Evolutionary conservation across 257 asterid genomes (phyloP), one percentile per base, ranked within the genome.

Genomic region (Coffea canephora): DNA sequence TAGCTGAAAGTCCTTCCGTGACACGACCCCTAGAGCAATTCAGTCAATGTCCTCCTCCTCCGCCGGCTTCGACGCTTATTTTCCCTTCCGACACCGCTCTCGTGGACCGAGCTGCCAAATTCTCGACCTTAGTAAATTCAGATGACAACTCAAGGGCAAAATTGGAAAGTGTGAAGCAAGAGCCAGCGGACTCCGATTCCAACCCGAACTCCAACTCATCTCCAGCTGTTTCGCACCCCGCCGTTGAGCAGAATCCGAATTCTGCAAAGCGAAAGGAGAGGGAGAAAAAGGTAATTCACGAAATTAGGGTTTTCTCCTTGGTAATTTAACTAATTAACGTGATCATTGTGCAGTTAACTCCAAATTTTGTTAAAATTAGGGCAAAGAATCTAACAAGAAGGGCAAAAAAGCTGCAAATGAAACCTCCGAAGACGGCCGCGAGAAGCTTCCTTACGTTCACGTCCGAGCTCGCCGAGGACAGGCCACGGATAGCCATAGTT

Each of bases 401-500:
- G 89, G 90, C 84, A 92, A 93, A 86, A 91, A 86, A 74, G 84
- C 78, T 61, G 86, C 84, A 6, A 86, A 85, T 27, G 92, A 89
- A 76, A 83, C 85, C 80, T 79, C 87, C 13, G 88, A 80, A 39
- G 90, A 82, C 46, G 89, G 87, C 67, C 93, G 88, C 34, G 94
- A 93, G 85, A 89, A 90, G 88, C 90, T 94, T 62, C 98, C 96
- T 1, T 92, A 91, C 48, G 93, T 93, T 77, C 98, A 95, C 10
- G 97, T 95, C 65, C 88, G 99, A 84, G 98, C 98, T 74, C 97
- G 97, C 79, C 96, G 98, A 6, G 99, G 99, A 79, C 96, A 95
- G 89, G 99, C 99, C 70, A 95, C 99, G 14, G 96, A 92, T 86
- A 93, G 98, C 90, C 99, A 95, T 59, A 95, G 99, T 89, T 90